Percentiles rank a stretch among this genome's conserved stretches.
These are phyloP conservation scores for Annulohypoxylon truncatum DNA, from an alignment of 2,329 filamentous ascomycete species.

Conservation along the genomic window DNA sequence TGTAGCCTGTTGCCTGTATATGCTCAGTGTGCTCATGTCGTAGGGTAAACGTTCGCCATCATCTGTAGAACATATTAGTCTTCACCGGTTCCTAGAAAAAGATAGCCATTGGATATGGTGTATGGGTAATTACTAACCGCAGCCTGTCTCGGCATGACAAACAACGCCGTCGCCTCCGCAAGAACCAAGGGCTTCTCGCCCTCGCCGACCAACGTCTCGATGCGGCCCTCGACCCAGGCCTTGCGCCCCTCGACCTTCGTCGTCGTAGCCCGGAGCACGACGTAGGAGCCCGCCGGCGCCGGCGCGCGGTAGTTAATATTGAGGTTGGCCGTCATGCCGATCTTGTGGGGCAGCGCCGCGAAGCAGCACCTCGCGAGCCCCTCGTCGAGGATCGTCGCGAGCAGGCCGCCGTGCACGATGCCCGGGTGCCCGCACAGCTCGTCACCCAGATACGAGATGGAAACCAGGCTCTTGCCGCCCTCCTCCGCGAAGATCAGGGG, in stretches of 20 bases:
- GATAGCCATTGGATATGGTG: background rate
- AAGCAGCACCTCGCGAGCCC: slow-evolving; percentile 90
- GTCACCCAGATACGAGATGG: slow-evolving; percentile 80
- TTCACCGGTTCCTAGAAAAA: background rate
- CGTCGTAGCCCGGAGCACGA: slow-evolving; percentile 83
- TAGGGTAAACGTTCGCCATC: slow-evolving; percentile 54
- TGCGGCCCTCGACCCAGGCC: slow-evolving; percentile 89
- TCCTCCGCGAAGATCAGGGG: slow-evolving; percentile 81
- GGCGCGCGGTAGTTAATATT: slow-evolving; percentile 86
- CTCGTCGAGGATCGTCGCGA: slow-evolving; percentile 95
- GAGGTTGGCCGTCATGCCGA: slow-evolving; percentile 87
- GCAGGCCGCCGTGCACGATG: slow-evolving; percentile 88
- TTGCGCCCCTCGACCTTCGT: slow-evolving; percentile 91
- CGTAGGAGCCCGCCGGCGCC: slow-evolving; percentile 77
- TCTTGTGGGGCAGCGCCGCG: slow-evolving; percentile 84
- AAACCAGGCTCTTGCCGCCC: slow-evolving; percentile 75
- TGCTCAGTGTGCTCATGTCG: slow-evolving; percentile 41
- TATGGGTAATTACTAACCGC: slow-evolving; percentile 65
- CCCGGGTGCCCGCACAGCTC: slow-evolving; percentile 90
- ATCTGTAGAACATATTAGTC: slow-evolving; percentile 41
- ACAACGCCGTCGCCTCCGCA: slow-evolving; percentile 86
- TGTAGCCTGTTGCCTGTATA: no score
- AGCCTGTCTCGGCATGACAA: slow-evolving; percentile 88
- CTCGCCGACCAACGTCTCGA: slow-evolving; percentile 79
- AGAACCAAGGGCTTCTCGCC: slow-evolving; percentile 74